A percentile compares a stretch with the other conserved stretches of the same genome.
Conservation (phyloP, 1,284 basidiomycete species). For the Tremellales sp. region DNA sequence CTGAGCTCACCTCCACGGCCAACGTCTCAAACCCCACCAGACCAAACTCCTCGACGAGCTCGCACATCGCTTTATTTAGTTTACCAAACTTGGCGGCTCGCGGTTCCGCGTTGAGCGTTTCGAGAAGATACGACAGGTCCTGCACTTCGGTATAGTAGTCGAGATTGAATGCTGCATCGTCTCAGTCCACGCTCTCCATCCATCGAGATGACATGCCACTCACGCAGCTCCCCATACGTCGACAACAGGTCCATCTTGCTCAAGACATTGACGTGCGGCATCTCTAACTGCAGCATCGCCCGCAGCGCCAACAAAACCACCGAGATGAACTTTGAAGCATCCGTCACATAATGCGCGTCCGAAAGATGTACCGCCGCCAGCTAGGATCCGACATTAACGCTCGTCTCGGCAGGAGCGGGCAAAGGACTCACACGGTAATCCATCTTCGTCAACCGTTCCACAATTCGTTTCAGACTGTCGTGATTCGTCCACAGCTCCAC, state of each 20-base stretch:
- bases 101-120: constrained; percentile 59
- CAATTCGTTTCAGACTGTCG: constrained; percentile 74
- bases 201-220: constrained; percentile 22
- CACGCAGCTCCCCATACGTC: constrained; percentile 83
- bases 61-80: constrained; percentile 85
- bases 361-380: constrained; percentile 91
- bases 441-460: constrained; percentile 66
- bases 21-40: constrained; percentile 96
- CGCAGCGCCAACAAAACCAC: constrained; percentile 86
- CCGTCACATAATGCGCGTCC: constrained; percentile 95
- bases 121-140: constrained; percentile 85
- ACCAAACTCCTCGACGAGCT: constrained; percentile 88
- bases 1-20: constrained; percentile 72
- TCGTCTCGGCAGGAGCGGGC: background rate
- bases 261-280: constrained; percentile 95
- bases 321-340: constrained; percentile 91
- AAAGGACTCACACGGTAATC: constrained; percentile 72
- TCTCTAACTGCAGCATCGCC: constrained; percentile 96
- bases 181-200: background rate
- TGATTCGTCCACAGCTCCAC: constrained; percentile 98
- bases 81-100: constrained; percentile 65
- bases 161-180: constrained; percentile 78
- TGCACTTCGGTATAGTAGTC: constrained; percentile 98
- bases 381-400: constrained; percentile 50
- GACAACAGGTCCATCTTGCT: constrained; percentile 90